Evolutionary conservation across 2,329 filamentous ascomycete species (phyloP).

Genomic region (Coleophoma crateriformis): DNA sequence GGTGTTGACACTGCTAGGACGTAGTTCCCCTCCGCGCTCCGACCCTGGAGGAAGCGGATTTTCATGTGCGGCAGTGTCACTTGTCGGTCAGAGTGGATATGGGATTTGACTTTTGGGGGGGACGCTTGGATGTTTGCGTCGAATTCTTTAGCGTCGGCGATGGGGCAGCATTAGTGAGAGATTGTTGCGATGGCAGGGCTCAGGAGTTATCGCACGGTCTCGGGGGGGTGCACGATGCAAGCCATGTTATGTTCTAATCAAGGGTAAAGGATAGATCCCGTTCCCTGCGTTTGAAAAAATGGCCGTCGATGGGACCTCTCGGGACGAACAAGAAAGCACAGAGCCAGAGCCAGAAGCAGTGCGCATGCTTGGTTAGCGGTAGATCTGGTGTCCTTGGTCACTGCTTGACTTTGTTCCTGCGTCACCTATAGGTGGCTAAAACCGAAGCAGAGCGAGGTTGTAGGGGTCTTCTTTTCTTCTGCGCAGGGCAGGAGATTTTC

Average conservation of each 20-base stretch:
- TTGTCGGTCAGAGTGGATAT: neutral
- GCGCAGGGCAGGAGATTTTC: too few relatives aligned
- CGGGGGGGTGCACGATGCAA: neutral
- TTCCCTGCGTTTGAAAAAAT: neutral
- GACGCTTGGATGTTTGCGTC: slow-evolving; percentile 8
- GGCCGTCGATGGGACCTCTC: neutral
- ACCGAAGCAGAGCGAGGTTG: too few relatives aligned
- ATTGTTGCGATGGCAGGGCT: neutral
- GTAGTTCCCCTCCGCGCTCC: neutral
- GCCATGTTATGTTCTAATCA: too few relatives aligned
- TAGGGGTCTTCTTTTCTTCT: too few relatives aligned
- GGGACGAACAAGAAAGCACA: neutral
- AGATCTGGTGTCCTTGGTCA: too few relatives aligned
- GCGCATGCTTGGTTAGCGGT: too few relatives aligned
- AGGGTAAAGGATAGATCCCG: too few relatives aligned
- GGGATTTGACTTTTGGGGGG: neutral
- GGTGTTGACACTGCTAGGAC: slow-evolving; percentile 5
- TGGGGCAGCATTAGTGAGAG: neutral
- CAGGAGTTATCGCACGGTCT: neutral
- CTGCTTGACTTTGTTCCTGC: too few relatives aligned
- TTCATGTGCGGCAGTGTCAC: neutral
- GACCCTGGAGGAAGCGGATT: slow-evolving; percentile 1
- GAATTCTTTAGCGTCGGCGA: slow-evolving; percentile 9
- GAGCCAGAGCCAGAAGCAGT: neutral
- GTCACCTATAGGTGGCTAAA: too few relatives aligned